Percentiles rank a stretch among this genome's conserved stretches.
Conservation (phyloP, 139 green algal genomes). For the Ettlia oleoabundans region DNA sequence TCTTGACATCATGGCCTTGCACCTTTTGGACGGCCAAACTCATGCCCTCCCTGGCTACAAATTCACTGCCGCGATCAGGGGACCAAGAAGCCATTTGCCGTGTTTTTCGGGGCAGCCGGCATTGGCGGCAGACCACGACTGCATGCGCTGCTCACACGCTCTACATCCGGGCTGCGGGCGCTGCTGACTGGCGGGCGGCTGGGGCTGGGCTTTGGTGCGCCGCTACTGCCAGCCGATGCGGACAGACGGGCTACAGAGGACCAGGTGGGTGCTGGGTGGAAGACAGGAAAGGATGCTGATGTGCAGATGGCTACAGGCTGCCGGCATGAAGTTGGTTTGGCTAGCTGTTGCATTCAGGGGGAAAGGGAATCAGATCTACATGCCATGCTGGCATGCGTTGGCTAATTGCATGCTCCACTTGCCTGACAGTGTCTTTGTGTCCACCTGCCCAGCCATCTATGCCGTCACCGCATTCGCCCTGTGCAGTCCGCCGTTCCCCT, state of each 20-base stretch:
- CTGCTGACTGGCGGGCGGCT: slow-evolving; percentile 30
- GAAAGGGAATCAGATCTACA: too few species aligned
- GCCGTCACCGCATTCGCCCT: too few species aligned
- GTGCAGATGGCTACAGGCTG: too few species aligned
- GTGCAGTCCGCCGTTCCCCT: slow-evolving; percentile 21
- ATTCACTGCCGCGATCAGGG: slow-evolving; percentile 36
- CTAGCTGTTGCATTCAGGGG: too few species aligned
- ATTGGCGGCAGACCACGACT: slow-evolving; percentile 42
- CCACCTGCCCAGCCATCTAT: too few species aligned
- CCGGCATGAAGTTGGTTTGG: too few species aligned
- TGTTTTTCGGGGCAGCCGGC: slow-evolving; percentile 59
- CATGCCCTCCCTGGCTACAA: neutral
- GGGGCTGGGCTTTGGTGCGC: slow-evolving; percentile 56
- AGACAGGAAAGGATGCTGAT: too few species aligned
- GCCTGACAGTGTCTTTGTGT: too few species aligned
- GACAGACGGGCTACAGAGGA: slow-evolving; percentile 3
- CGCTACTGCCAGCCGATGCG: slow-evolving; percentile 43
- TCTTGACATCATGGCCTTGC: too few species aligned
- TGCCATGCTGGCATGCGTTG: too few species aligned
- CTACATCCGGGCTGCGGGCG: slow-evolving; percentile 41
- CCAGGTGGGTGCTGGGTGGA: neutral
- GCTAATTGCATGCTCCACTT: too few species aligned
- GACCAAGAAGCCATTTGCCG: slow-evolving; percentile 42
- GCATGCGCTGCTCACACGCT: slow-evolving; percentile 64
- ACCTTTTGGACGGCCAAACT: neutral